These are phyloP conservation scores for Musa schizocarpa DNA, from an alignment of 176 grass and related monocot genomes.

Conservation along the genomic window DNA sequence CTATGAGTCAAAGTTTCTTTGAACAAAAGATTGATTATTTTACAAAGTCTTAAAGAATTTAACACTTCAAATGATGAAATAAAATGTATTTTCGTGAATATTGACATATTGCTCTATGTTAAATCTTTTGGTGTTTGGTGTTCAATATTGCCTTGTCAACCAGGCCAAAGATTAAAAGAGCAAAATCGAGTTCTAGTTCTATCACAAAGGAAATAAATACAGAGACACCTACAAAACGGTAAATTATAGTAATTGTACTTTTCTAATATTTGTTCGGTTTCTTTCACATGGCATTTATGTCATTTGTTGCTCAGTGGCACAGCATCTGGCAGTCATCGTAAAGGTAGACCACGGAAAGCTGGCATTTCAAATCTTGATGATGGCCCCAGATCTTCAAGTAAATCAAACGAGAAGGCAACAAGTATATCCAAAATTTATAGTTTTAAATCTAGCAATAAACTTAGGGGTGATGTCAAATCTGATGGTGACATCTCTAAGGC, in stretches of 20 bases:
- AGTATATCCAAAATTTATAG: neutral
- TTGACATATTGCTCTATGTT: neutral
- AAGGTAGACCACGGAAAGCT: neutral
- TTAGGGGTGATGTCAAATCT: slow-evolving; percentile 4
- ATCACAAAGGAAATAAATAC: slow-evolving; percentile 18
- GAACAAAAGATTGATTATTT: too few relatives aligned
- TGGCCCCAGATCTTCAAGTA: neutral
- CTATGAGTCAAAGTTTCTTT: too few relatives aligned
- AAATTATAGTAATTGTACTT: neutral
- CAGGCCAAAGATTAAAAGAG: slow-evolving; percentile 28
- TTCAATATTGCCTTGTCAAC: slow-evolving; percentile 19
- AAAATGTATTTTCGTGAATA: neutral
- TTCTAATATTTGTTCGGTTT: neutral
- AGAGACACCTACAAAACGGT: slow-evolving; percentile 24
- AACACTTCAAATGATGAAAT: neutral
- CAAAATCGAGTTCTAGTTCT: slow-evolving; percentile 2
- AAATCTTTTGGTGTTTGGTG: slow-evolving; percentile 3
- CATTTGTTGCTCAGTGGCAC: neutral
- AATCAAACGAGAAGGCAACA: neutral
- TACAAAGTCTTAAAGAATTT: neutral
- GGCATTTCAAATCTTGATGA: neutral
- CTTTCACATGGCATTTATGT: neutral
- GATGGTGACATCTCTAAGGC: slow-evolving; percentile 17
- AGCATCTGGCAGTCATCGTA: neutral
- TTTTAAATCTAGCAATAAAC: neutral